Conservation (phyloP, 2,329 filamentous ascomycete species). For the Xylariomycetidae sp. region DNA sequence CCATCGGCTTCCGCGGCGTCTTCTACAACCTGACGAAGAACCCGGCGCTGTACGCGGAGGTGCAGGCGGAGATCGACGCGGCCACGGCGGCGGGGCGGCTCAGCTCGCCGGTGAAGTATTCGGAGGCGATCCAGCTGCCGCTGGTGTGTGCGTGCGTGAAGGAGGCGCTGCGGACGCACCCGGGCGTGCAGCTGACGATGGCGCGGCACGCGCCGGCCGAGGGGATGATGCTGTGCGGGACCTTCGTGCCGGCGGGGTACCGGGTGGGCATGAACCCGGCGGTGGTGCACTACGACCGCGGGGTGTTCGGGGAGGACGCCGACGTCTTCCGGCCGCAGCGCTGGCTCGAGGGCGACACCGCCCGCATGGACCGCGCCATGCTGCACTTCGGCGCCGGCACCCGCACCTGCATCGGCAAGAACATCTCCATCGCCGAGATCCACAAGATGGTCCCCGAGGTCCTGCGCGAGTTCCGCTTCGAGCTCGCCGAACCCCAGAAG, state of each 20-base stretch:
- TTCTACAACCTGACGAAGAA: slow-evolving; percentile 13
- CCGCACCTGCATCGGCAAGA: slow-evolving; percentile 40
- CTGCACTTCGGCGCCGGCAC: slow-evolving; percentile 44
- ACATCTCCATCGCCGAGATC: slow-evolving; percentile 13
- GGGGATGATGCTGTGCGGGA: slow-evolving; percentile 23
- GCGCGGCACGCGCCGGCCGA: slow-evolving; percentile 33
- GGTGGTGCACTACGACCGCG: slow-evolving; percentile 18
- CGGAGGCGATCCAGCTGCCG: slow-evolving; percentile 13
- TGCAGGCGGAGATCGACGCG: slow-evolving; percentile 9
- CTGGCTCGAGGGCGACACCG: slow-evolving; percentile 9
- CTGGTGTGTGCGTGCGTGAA: slow-evolving; percentile 37
- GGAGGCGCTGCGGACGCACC: slow-evolving; percentile 37
- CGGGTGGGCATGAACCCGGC: slow-evolving; percentile 20
- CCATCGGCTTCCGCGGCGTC: slow-evolving; percentile 9
- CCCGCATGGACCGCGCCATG: slow-evolving; percentile 13
- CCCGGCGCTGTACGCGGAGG: slow-evolving; percentile 5
- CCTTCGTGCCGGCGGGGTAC: slow-evolving; percentile 17
- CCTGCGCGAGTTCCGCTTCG: slow-evolving; percentile 11
- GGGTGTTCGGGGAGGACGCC: slow-evolving; percentile 10
- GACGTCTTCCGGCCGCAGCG: slow-evolving; percentile 9
- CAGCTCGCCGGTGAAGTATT: slow-evolving; percentile 8
- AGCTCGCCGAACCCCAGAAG: slow-evolving; percentile 8
- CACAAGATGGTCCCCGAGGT: slow-evolving; percentile 15
- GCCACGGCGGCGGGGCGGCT: slow-evolving; percentile 7
- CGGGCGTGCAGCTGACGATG: slow-evolving; percentile 32